Evolutionary conservation across 2,329 filamentous ascomycete genomes (phyloP).

Genomic region (Thelonectria rubi): DNA sequence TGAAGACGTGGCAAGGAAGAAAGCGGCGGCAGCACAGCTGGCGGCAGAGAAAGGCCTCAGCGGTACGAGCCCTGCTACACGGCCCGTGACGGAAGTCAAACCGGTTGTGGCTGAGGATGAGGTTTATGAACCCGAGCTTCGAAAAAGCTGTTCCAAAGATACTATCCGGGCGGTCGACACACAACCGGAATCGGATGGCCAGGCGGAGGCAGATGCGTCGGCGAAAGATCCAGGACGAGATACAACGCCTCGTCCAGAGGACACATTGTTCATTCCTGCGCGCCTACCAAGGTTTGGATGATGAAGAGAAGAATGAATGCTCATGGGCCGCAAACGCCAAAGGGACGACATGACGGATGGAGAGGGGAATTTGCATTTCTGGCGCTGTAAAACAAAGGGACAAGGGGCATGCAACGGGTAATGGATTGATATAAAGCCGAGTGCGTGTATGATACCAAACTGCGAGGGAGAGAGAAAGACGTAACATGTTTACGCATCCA

Average conservation of each 20-base stretch:
- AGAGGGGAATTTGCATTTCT: conserved; percentile 18
- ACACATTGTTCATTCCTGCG: conserved; percentile 63
- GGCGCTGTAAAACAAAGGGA: conserved; percentile 33
- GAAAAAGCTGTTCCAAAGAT: conserved; percentile 26
- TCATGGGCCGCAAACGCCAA: neutral
- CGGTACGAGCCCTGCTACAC: conserved; percentile 27
- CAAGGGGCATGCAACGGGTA: conserved; percentile 16
- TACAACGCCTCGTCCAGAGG: conserved; percentile 23
- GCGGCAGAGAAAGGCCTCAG: conserved; percentile 60
- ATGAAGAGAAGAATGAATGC: conserved; percentile 17
- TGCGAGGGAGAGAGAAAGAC: conserved; percentile 23
- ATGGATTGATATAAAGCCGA: conserved; percentile 28
- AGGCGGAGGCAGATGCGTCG: conserved; percentile 36
- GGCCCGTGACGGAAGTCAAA: conserved; percentile 34
- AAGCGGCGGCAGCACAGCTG: conserved; percentile 61
- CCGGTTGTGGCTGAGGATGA: conserved; percentile 48
- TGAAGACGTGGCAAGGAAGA: conserved; percentile 60
- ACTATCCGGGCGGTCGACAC: conserved; percentile 23
- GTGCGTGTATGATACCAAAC: conserved; percentile 41
- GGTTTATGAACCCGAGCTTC: conserved; percentile 31
- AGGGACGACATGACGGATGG: conserved; percentile 1
- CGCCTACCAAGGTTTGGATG: conserved; percentile 65
- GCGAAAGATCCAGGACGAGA: conserved; percentile 34
- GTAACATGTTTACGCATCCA: neutral
- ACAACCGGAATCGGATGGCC: neutral